phyloP scores from a whole-genome alignment of 164 flowering plant species.

The Malania oleifera region DNA sequence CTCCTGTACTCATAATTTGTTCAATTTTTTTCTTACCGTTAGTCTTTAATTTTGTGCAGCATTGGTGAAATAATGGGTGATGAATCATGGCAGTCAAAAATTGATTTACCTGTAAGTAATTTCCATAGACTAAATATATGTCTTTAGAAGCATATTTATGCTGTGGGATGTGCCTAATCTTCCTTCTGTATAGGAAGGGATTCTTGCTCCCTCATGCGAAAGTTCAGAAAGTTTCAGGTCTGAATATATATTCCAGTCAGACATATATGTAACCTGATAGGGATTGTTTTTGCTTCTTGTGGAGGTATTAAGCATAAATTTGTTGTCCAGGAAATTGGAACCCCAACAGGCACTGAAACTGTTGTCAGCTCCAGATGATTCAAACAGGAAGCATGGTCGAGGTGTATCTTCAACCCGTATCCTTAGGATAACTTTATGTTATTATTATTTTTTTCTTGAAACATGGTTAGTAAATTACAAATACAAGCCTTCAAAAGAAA shows the following conservation, averaged over 20 bases:
- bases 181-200: conserved; percentile 40
- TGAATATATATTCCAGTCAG: not conserved
- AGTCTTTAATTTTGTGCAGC: conserved; percentile 37
- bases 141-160: not conserved
- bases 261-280: not conserved
- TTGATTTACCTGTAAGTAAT: conserved; percentile 52
- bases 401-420: conserved; percentile 64
- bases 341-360: conserved; percentile 44
- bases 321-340: conserved; percentile 55
- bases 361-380: conserved; percentile 59
- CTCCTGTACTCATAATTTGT: not conserved
- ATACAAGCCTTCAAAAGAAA: not conserved
- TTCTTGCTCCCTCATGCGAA: conserved; percentile 28
- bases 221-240: conserved; percentile 51
- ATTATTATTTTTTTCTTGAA: no score
- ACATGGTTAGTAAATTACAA: not conserved
- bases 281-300: conserved; percentile 1
- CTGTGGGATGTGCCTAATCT: conserved; percentile 6
- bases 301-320: conserved; percentile 9
- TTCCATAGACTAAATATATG: not conserved
- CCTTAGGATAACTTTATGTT: conserved; percentile 27
- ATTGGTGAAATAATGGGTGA: conserved; percentile 55
- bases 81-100: conserved; percentile 54
- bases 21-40: conserved; percentile 11
- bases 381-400: conserved; percentile 44